phyloP scores from a whole-genome alignment of 2,329 filamentous ascomycete species.

The Xylariaceae sp. region DNA sequence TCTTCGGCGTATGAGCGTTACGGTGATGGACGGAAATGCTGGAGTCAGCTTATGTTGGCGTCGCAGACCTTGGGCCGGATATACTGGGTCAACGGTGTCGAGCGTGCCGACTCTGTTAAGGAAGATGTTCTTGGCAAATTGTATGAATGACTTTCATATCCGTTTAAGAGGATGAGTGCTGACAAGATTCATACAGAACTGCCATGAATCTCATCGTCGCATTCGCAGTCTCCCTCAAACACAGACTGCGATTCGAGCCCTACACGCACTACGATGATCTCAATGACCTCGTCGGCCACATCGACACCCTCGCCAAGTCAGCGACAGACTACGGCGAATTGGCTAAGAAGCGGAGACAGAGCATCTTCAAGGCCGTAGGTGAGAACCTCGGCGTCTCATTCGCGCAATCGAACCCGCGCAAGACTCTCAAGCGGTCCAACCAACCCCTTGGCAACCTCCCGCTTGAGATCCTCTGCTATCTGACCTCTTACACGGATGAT shows the following conservation, averaged over 20 bases:
- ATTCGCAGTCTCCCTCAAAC: constrained; percentile 73
- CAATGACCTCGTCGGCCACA: constrained; percentile 60
- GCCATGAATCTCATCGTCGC: constrained; percentile 73
- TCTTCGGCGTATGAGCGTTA: constrained; percentile 72
- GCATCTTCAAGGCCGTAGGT: constrained; percentile 58
- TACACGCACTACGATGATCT: constrained; percentile 73
- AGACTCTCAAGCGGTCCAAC: constrained; percentile 66
- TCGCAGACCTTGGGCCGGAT: constrained; percentile 65
- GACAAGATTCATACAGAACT: constrained; percentile 39
- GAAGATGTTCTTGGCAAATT: constrained; percentile 63
- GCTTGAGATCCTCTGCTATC: constrained; percentile 70
- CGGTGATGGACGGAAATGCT: constrained; percentile 56
- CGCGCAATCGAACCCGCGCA: constrained; percentile 71
- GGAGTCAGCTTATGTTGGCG: constrained; percentile 57
- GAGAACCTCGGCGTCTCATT: constrained; percentile 73
- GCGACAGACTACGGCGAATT: constrained; percentile 43
- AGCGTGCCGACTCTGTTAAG: constrained; percentile 55
- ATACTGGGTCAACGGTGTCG: constrained; percentile 73
- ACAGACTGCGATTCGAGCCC: constrained; percentile 78
- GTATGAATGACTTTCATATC: too few species aligned
- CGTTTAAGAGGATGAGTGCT: too few species aligned
- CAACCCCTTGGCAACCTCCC: constrained; percentile 77
- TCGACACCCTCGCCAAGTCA: constrained; percentile 67
- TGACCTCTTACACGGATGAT: constrained; percentile 61
- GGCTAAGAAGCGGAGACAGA: constrained; percentile 38